Evolutionary conservation across 2,329 filamentous ascomycete genomes (phyloP).

Genomic region (Cladobotryum mycophilum): DNA sequence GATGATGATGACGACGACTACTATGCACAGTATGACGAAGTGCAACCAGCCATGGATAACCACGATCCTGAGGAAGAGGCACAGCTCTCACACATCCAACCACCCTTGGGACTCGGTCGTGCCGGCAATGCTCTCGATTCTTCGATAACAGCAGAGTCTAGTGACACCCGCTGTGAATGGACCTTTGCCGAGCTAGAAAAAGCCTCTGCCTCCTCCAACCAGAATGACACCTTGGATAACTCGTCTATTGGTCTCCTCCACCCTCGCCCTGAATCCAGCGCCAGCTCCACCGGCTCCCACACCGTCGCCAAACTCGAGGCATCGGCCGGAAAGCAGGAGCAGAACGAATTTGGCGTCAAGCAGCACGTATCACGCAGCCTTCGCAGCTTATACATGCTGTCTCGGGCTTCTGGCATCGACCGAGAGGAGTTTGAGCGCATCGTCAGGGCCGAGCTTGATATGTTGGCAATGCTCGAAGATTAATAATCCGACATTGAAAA

Average conservation of each 20-base stretch:
- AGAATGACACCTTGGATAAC: slow-evolving; percentile 23
- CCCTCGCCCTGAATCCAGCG: slow-evolving; percentile 53
- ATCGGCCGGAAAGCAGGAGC: slow-evolving; percentile 49
- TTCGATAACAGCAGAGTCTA: slow-evolving; percentile 20
- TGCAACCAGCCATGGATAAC: slow-evolving; percentile 74
- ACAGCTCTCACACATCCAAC: slow-evolving; percentile 24
- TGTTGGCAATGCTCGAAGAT: slow-evolving; percentile 64
- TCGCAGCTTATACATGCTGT: slow-evolving; percentile 68
- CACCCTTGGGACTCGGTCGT: slow-evolving; percentile 25
- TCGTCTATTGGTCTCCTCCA: slow-evolving; percentile 34
- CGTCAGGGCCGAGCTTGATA: slow-evolving; percentile 64
- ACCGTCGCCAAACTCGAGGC: slow-evolving; percentile 58
- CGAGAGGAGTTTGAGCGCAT: slow-evolving; percentile 68
- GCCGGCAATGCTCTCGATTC: slow-evolving; percentile 11
- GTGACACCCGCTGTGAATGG: slow-evolving; percentile 32
- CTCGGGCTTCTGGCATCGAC: slow-evolving; percentile 65
- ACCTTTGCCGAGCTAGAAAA: slow-evolving; percentile 36
- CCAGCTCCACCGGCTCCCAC: slow-evolving; percentile 48
- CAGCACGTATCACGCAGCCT: slow-evolving; percentile 74
- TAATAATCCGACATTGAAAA: slow-evolving; percentile 21
- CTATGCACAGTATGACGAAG: slow-evolving; percentile 68
- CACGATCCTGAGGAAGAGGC: slow-evolving; percentile 71
- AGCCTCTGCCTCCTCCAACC: slow-evolving; percentile 25
- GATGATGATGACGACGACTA: slow-evolving; percentile 58
- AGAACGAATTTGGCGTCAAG: slow-evolving; percentile 66